A percentile compares a stretch with the other conserved stretches of the same genome.
These are phyloP conservation scores for Ramalina intermedia DNA, from an alignment of 495 filamentous ascomycete genomes.

Conservation along the genomic window DNA sequence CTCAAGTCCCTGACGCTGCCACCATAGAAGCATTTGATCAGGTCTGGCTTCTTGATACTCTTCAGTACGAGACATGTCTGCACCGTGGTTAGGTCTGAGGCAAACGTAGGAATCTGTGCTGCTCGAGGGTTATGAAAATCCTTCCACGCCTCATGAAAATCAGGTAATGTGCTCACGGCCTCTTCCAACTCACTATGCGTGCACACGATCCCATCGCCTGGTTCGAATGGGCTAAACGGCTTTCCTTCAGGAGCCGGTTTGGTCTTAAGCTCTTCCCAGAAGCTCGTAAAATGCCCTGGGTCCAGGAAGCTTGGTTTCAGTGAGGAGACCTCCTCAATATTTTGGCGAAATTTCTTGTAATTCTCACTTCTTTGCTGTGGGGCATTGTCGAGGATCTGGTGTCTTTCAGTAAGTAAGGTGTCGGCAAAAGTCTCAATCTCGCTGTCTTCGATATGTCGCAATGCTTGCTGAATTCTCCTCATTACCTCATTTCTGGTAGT, in stretches of 20 bases:
- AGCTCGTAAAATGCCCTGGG: no score
- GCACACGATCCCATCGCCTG: slow-evolving; percentile 6
- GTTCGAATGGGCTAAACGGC: slow-evolving; percentile 2
- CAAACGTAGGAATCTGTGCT: background rate
- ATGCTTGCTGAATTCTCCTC: no score
- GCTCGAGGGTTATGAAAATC: background rate
- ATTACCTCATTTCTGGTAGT: no score
- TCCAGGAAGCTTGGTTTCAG: no score
- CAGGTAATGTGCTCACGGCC: background rate
- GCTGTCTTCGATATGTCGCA: no score
- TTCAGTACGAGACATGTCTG: slow-evolving; percentile 2
- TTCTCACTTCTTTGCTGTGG: no score
- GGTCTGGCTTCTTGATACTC: slow-evolving; percentile 2
- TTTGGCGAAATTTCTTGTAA: no score
- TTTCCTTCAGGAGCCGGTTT: background rate
- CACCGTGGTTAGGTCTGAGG: background rate
- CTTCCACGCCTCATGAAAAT: slow-evolving; percentile 7
- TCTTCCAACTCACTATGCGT: background rate
- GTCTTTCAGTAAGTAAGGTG: no score
- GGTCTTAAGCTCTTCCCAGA: no score
- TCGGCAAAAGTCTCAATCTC: no score
- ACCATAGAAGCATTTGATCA: slow-evolving; percentile 3
- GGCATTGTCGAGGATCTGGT: no score
- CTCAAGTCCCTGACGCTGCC: background rate
- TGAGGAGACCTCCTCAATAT: no score